A percentile compares a stretch with the other conserved stretches of the same genome.
Evolutionary conservation across 2,329 filamentous ascomycete species (phyloP).

Genomic region (Fusarium heterosporum): DNA sequence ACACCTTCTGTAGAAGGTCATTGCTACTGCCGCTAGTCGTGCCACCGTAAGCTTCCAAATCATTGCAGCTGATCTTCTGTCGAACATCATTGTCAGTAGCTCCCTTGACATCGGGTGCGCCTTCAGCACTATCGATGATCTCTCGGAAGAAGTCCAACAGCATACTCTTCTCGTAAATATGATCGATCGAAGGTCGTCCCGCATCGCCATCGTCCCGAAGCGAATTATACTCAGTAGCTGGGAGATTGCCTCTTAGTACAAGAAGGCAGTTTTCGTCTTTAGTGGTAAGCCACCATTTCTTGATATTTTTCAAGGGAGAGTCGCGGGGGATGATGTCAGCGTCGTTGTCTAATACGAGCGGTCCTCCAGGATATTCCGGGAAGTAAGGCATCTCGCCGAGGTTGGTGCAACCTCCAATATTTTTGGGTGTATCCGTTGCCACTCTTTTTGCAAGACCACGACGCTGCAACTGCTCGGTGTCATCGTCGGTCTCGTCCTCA

Average conservation of each 20-base stretch:
- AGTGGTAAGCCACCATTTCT: background rate
- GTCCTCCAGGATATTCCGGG: background rate
- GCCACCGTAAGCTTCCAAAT: conserved; percentile 11
- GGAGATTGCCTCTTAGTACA: background rate
- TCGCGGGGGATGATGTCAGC: background rate
- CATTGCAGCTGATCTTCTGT: conserved; percentile 18
- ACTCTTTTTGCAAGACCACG: background rate
- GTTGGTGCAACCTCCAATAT: background rate
- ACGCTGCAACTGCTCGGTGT: background rate
- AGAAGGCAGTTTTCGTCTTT: background rate
- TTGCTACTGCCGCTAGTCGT: fast-evolving
- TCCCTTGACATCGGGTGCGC: background rate
- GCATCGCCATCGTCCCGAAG: no score
- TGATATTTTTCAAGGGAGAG: background rate
- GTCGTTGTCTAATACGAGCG: background rate
- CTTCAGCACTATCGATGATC: conserved; percentile 1
- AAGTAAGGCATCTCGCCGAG: fast-evolving
- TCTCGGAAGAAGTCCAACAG: conserved; percentile 7
- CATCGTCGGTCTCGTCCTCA: no score
- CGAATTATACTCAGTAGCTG: background rate
- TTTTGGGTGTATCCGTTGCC: background rate
- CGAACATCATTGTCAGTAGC: background rate
- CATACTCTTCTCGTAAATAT: conserved; percentile 32
- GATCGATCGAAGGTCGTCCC: conserved; percentile 3
- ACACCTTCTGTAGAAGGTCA: conserved; percentile 3